phyloP scores from a whole-genome alignment of 1,139 yeast genomes.

The Taiozyma sp. region DNA sequence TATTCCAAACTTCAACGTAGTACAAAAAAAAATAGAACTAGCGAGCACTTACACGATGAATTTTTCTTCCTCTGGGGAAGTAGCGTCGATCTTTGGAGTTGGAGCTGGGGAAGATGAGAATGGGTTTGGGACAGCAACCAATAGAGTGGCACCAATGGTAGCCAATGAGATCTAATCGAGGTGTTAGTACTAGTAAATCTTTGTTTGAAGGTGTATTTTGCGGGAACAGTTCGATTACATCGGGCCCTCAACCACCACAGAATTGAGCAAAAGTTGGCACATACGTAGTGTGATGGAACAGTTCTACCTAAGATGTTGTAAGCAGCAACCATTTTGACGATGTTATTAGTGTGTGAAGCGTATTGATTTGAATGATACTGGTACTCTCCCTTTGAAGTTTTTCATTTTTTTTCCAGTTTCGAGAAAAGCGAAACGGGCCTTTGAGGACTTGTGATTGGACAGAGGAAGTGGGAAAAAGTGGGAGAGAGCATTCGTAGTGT shows the following conservation, averaged over 20 bases:
- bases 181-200: constrained; percentile 4
- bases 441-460: neutral
- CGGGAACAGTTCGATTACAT: neutral
- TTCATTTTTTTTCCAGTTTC: neutral
- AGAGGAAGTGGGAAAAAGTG: neutral
- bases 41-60: constrained; percentile 37
- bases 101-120: constrained; percentile 57
- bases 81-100: constrained; percentile 68
- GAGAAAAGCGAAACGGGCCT: neutral
- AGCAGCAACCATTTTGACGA: constrained; percentile 65
- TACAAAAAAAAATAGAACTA: neutral
- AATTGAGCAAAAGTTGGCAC: constrained; percentile 16
- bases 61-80: constrained; percentile 85
- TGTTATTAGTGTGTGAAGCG: neutral
- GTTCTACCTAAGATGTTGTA: constrained; percentile 74
- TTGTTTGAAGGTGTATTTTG: neutral
- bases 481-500: neutral
- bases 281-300: constrained; percentile 64
- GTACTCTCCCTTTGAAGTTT: neutral
- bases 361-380: neutral
- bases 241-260: neutral
- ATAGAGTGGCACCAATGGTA: constrained; percentile 59
- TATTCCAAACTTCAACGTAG: neutral
- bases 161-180: constrained; percentile 50
- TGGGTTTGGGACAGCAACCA: constrained; percentile 65